These are phyloP conservation scores for Cryptococcus depauperatus DNA, from an alignment of 1,284 basidiomycete genomes.

Conservation along the genomic window DNA sequence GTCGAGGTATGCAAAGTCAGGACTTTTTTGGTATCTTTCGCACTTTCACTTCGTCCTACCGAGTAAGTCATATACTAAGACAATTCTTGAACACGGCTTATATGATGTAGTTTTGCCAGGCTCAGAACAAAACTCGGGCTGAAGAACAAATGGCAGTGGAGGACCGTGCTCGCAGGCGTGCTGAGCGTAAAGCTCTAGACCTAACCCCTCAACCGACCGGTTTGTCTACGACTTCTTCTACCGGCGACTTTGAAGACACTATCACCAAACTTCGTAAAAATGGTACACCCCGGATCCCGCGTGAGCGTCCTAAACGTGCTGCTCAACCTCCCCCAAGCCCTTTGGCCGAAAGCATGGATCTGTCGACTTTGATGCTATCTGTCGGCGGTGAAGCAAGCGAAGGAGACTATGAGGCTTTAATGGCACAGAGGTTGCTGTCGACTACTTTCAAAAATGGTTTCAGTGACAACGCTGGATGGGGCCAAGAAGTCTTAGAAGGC, in stretches of 20 bases:
- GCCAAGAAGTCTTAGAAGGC: not conserved
- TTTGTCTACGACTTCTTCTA: slow-evolving; percentile 19
- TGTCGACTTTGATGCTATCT: not conserved
- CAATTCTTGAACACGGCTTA: not conserved
- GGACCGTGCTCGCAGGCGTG: slow-evolving; percentile 18
- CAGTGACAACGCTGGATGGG: not conserved
- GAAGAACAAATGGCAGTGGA: slow-evolving; percentile 46
- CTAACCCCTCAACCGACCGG: slow-evolving; percentile 43
- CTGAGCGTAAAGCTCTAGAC: not conserved
- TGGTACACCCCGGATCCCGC: slow-evolving; percentile 51
- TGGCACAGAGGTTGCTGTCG: slow-evolving; percentile 2
- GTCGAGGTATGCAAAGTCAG: slow-evolving; percentile 38
- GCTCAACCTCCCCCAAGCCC: slow-evolving; percentile 41
- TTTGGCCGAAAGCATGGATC: slow-evolving; percentile 22
- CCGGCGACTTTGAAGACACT: slow-evolving; percentile 59
- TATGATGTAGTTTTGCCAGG: slow-evolving; percentile 64
- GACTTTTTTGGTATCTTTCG: slow-evolving; percentile 95
- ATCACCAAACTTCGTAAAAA: slow-evolving; percentile 65
- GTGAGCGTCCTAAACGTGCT: slow-evolving; percentile 31
- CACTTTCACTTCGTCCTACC: slow-evolving; percentile 86
- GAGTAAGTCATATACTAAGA: slow-evolving; percentile 48
- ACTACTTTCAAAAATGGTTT: not conserved
- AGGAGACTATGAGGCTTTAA: slow-evolving; percentile 2
- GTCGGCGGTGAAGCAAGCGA: not conserved
- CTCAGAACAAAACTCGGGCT: slow-evolving; percentile 55